Base-by-base conservation (phyloP, 2,329 filamentous ascomycete genomes). In the Diaporthe nobilis region DNA sequence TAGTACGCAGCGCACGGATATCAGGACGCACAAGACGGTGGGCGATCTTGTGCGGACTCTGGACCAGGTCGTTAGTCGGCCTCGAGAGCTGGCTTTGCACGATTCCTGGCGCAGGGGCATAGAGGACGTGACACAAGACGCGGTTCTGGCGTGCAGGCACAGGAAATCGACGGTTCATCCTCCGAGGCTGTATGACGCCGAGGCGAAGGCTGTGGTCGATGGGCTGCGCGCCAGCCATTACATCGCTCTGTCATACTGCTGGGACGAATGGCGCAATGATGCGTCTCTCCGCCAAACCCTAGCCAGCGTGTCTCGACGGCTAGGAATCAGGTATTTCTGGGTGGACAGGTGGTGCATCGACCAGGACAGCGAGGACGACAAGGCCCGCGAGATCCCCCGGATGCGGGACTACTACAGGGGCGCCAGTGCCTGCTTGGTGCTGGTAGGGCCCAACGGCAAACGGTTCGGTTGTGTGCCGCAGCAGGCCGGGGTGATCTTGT, bases 291-390 rank as follows among this genome's bases (percentile, higher is more conserved):
- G 10, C 4, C 9, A 34, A 15, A 67, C 25, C 17, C 7, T 67
- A 17, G 17, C 42, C 5, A 47, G 42, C 28, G 1, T 49, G 6
- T 67, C 61, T 34, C 42, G 17, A 2, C 25, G 61, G 4, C 42
- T 67, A 0, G 61, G 42, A 0, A 49, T 67, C 42, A 34, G 28
- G 34, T 8, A 67, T 15, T 67, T 67, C 28, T 67, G 61, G 61
- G 42, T 67, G 25, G 42, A 67, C 13, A 67, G 61, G 28, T 67
- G 61, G 61, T 67, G 61, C 20, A 67, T 67, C 42, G 28, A 49
- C 42, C 61, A 67, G 20, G 5, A 3, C 7, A 67, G 61, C 20
- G 42, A 49, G 28, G 42, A 49, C 25, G 61, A 67, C 25, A 67
- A 67, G 42, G 61, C 61, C 7, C 61, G 28, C 20, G 42, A 67